Percentiles rank a stretch among this genome's conserved stretches.
Evolutionary conservation across 768 basidiomycete species (phyloP).

Genomic region (Heimioporus sp.): DNA sequence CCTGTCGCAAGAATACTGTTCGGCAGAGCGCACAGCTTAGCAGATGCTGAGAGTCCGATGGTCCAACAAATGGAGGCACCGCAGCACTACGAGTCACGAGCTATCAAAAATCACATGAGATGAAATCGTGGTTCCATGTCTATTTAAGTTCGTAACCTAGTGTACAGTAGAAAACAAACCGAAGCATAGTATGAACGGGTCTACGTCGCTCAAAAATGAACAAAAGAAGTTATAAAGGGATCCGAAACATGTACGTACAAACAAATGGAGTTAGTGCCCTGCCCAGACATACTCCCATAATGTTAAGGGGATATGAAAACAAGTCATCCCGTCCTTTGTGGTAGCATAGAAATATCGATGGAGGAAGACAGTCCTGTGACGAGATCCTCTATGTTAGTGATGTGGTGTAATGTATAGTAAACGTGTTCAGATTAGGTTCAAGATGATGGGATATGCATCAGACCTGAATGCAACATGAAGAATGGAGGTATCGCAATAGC

Average conservation of each 20-base stretch:
- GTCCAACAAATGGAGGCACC: no score
- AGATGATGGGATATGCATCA: slow-evolving; percentile 5
- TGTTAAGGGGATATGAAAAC: slow-evolving; percentile 21
- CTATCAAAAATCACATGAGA: not conserved
- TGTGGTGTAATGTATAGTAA: slow-evolving; percentile 25
- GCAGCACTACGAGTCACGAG: no score
- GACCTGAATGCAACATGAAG: not conserved
- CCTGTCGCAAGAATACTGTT: no score
- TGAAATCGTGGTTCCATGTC: slow-evolving; percentile 7
- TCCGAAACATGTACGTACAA: slow-evolving; percentile 14
- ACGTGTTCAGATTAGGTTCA: slow-evolving; percentile 8
- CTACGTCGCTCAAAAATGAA: not conserved
- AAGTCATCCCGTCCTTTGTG: slow-evolving; percentile 17
- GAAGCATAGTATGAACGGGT: no score
- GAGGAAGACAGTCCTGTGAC: slow-evolving; percentile 20
- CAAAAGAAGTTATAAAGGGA: not conserved
- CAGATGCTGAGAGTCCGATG: no score
- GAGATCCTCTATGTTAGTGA: slow-evolving; percentile 23
- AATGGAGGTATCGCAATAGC: slow-evolving; percentile 23
- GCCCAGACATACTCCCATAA: slow-evolving; percentile 20
- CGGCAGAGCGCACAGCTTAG: no score
- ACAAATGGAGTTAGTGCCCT: slow-evolving; percentile 10
- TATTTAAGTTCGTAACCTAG: slow-evolving; percentile 7
- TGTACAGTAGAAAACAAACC: slow-evolving; percentile 4
- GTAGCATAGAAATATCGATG: slow-evolving; percentile 11